Base-by-base conservation (phyloP, 2,329 filamentous ascomycete species). In the Xylaria sp. region DNA sequence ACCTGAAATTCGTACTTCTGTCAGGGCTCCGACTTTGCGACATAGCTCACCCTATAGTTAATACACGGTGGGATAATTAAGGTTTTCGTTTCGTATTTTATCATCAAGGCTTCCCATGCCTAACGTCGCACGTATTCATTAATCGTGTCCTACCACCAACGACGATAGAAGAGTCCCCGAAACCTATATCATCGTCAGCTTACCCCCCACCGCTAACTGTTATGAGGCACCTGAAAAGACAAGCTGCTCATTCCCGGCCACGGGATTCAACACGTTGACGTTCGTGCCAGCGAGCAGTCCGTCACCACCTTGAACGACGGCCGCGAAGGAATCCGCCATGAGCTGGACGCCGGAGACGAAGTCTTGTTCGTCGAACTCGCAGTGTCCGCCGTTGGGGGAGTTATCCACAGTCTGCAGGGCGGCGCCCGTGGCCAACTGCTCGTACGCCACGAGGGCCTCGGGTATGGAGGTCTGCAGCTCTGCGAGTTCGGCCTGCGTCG, bases 321-420 rank as follows among this genome's bases (percentile, higher is more conserved):
- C 83, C 2, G 81, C 81, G 75, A 84, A 89, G 70, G 82, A 86
- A 35, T 84, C 79, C 9, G 84, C 79, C 79, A 89, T 84, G n/a
- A 87, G 79, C 79, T 89, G 86, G 37, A 89, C 84, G 12, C 87
- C 86, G n/a, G 80, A 82, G 10, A 84, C 83, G 70, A 89, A 89
- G 10, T 78, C 84, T 72, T 84, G 70, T 13, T 79, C 84, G 74
- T 89, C 87, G 67, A 89, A 89, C 61, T 82, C 86, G 78, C 87
- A 89, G 76, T 89, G 87, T 0, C 86, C 87, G 44, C 86, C 86
- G 25, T 81, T 78, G 2, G 87, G 86, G 3, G 83, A 82, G 70
- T 87, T 88, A 71, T 89, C 84, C 1, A 87, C 85, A 0, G 87
- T 89, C 79, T 88, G 86, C 63, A 87, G 75, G 2, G 80, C 76